Evolutionary conservation across 306 rosid species (phyloP).

Genomic region (Malus domestica): DNA sequence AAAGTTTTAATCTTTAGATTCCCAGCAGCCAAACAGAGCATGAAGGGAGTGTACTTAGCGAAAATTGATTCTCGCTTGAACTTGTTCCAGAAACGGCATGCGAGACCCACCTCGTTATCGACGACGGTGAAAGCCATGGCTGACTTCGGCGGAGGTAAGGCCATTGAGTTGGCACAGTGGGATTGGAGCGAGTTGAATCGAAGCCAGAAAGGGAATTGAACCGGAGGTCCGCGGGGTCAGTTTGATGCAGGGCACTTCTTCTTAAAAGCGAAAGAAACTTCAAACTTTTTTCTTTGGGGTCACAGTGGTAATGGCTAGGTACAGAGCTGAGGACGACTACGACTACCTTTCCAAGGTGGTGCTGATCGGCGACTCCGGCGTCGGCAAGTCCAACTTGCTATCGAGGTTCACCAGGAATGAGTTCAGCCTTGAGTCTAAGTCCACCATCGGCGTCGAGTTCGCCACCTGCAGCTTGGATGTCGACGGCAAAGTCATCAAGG

Average conservation of each 20-base stretch:
- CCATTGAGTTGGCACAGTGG: too few species aligned
- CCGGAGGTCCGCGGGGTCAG: too few species aligned
- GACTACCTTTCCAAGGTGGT: conserved; percentile 51
- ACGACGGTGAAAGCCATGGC: too few species aligned
- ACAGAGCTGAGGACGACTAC: conserved; percentile 52
- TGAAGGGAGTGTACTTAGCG: too few species aligned
- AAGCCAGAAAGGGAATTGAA: too few species aligned
- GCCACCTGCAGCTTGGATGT: conserved; percentile 56
- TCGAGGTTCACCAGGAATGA: conserved; percentile 51
- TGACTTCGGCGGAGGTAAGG: too few species aligned
- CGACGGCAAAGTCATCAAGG: conserved; percentile 45
- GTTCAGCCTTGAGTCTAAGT: conserved; percentile 56
- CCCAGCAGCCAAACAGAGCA: too few species aligned
- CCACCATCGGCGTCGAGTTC: conserved; percentile 56
- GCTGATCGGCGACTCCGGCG: conserved; percentile 49
- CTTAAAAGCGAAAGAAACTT: not conserved
- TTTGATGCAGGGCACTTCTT: not conserved
- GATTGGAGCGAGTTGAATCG: too few species aligned
- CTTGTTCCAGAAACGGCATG: too few species aligned
- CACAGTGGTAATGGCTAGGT: conserved; percentile 30
- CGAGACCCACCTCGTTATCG: too few species aligned
- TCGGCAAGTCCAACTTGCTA: conserved; percentile 51
- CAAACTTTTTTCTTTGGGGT: not conserved
- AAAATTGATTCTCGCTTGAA: too few species aligned
- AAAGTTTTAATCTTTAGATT: too few species aligned